These are phyloP conservation scores for Theobroma cacao DNA, from an alignment of 345 rosid species.

Conservation along the genomic window DNA sequence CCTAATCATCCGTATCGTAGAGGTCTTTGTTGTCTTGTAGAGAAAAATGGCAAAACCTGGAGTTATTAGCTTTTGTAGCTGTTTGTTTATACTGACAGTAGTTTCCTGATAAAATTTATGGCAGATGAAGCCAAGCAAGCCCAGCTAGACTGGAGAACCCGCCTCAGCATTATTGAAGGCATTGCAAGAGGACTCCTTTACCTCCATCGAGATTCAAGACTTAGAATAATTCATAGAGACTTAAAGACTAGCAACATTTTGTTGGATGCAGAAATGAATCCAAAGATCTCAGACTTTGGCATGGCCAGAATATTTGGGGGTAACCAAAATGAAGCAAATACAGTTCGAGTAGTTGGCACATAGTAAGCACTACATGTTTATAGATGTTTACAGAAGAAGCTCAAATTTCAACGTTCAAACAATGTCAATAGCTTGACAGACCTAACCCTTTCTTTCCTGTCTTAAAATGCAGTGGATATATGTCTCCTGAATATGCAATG, in stretches of 20 bases:
- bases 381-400: not conserved
- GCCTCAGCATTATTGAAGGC: conserved; percentile 62
- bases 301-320: conserved; percentile 64
- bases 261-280: conserved; percentile 71
- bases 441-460: not conserved
- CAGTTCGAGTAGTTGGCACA: conserved; percentile 61
- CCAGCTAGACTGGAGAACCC: conserved; percentile 46
- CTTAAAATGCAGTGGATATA: conserved; percentile 51
- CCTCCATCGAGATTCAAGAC: conserved; percentile 69
- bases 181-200: conserved; percentile 77
- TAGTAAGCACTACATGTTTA: conserved; percentile 38
- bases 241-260: conserved; percentile 66
- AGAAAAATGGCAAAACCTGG: not conserved
- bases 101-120: not conserved
- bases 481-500: conserved; percentile 83
- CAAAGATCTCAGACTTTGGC: conserved; percentile 76
- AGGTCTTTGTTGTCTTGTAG: not conserved
- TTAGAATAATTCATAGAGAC: conserved; percentile 72
- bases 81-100: not conserved
- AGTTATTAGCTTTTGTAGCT: not conserved
- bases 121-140: conserved; percentile 46
- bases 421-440: not conserved
- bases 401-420: not conserved
- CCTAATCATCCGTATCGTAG: not conserved
- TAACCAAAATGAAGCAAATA: conserved; percentile 53